Base-by-base conservation (phyloP, 1,139 yeast species). In the Meyerozyma carpophila region DNA sequence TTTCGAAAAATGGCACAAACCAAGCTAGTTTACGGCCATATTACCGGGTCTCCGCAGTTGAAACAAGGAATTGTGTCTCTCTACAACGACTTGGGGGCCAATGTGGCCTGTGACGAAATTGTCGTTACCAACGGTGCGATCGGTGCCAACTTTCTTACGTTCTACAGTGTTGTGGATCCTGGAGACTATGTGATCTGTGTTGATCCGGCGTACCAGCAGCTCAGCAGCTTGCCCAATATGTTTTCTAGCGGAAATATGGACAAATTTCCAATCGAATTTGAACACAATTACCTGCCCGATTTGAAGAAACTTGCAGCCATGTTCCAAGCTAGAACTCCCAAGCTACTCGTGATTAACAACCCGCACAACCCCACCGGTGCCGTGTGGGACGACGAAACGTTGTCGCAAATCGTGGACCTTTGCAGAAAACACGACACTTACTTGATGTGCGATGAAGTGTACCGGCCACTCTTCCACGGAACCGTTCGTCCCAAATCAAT, bases 311-410 rank as follows among this genome's bases (percentile, higher is more conserved):
- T 79, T 41, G 45, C 52, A 18, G 20, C 36, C 20, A 53, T 73
- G 50, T 53, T 69, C 10, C 44, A 41, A 2, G 53, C 55, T 21
- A 51, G 62, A 36, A 60, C 66, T 36, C 77, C 82, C 1, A 73
- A 71, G 51, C 52, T 77, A 32, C 61, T 79, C 40, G 68, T 77
- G 37, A 58, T 79, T 44, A 79, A 77, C 50, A 73, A 73, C 49
- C 83, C 84, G 7, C 75, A 77, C 52, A 79, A 79, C 50, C 84
- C 84, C 1, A 66, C 80, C 0, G 83, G 84, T 0, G 60, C 64
- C 5, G 73, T 76, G 8, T 69, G 79, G 61, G 61, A 63, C 3
- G 62, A 67, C 43, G 56, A 54, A 1, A 46, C 58, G 8, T 53
- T 79, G 49, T 36, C 48, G 14, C 51, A 63, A 34, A 66, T 79